Base-by-base conservation (phyloP, 495 filamentous ascomycete species). In the Bathelium albidoporum region DNA sequence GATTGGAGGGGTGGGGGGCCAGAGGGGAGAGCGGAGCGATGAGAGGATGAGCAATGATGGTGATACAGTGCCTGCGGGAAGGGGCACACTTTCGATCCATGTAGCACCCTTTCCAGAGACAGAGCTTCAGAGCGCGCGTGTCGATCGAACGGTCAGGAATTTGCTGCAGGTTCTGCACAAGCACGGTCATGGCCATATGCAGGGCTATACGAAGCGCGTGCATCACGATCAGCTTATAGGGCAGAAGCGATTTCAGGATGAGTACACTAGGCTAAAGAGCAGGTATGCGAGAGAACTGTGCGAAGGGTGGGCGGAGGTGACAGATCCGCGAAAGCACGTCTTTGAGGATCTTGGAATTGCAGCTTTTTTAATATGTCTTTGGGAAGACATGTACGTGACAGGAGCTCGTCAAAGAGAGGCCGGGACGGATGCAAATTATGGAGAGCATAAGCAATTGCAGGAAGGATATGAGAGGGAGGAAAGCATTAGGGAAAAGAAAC, bases 291-390 rank as follows among this genome's bases (percentile, higher is more conserved):
- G 80, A 2, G 67, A 71, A 14, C 77, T 98, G 20, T 85, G 87
- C 28, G 72, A 81, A 28, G 71, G 72, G 9, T 97, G 95, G 94
- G 84, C 83, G 14, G 93, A 97, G 75, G 78, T 79, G 53, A 96
- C 93, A 1, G 91, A 96, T 71, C 89, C 91, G 0, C 80, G 78
- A 24, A 97, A 97, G 72, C 91, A 97, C 73, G 89, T 97, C 9
- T 96, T 95, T 73, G 94, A 97, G 72, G 92, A 97, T 72, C 75
- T 98, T 22, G 78, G 84, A n/a, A 95, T 97, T 64, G 87, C 95
- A 0, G 90, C 94, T 11, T 97, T 97, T 69, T 75, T 98, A 43
- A 87, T 97, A 32, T 93, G 96, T 79, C 79, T 97, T 11, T 98
- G 95, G 94, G 74, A 79, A 59, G 82, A 87, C 64, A 94, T 96